Percentiles rank a stretch among this genome's conserved stretches.
phyloP scores from a whole-genome alignment of 345 rosid genomes.

The Brassica incana region DNA sequence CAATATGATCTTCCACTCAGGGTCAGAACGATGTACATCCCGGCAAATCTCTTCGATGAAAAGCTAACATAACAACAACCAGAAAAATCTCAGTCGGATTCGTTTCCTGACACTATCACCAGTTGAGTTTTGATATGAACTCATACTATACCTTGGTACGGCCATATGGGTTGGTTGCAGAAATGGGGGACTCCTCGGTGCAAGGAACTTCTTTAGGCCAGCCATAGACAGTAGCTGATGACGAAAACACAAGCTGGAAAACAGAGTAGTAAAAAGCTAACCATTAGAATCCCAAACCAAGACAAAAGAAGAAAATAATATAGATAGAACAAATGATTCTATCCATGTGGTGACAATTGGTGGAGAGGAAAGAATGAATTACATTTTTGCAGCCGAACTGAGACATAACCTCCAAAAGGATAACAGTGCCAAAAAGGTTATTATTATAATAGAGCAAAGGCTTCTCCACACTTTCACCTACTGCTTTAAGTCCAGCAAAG shows the following conservation, averaged over 20 bases:
- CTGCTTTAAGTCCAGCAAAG: constrained; percentile 98
- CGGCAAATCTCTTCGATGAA: constrained; percentile 87
- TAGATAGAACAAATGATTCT: neutral
- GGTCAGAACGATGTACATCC: constrained; percentile 63
- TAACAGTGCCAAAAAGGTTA: constrained; percentile 78
- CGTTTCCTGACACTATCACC: neutral
- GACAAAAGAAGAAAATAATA: constrained; percentile 2
- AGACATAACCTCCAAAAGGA: constrained; percentile 83
- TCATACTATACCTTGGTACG: constrained; percentile 67
- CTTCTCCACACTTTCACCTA: constrained; percentile 90
- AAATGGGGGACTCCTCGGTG: constrained; percentile 78
- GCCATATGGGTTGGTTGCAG: constrained; percentile 86
- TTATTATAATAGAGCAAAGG: constrained; percentile 82
- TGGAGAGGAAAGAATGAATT: neutral
- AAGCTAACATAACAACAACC: constrained; percentile 52
- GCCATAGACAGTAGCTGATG: constrained; percentile 97
- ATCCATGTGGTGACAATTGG: constrained; percentile 23
- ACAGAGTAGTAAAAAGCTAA: constrained; percentile 26
- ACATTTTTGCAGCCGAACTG: constrained; percentile 89
- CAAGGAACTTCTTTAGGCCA: constrained; percentile 98
- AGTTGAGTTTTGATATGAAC: neutral
- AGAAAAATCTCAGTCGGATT: constrained; percentile 5
- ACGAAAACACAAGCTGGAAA: constrained; percentile 91
- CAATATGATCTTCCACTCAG: constrained; percentile 88
- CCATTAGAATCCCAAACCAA: constrained; percentile 17